Evolutionary conservation across 1,139 yeast genomes (phyloP), one percentile per base, ranked within the genome.

Genomic region (Meyerozyma smithsonii): DNA sequence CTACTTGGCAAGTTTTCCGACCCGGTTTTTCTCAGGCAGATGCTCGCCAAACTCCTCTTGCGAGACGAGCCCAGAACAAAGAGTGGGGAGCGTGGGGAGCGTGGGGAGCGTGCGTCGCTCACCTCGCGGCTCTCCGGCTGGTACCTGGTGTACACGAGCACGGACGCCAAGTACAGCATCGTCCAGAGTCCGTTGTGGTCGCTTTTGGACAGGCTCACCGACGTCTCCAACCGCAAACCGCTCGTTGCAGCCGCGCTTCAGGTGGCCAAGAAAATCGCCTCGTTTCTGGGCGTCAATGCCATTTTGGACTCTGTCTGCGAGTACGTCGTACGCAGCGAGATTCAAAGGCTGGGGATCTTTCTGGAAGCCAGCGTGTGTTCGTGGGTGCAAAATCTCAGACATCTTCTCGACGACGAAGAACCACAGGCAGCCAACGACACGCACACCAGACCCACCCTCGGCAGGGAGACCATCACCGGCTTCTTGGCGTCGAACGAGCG

Each of bases 161-260:
- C 32, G 20, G 15, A 24, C 10, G 36, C 37, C 21, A 23, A 25
- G 18, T 18, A 12, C 5, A 37, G 38, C 28, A 41, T 52, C 10
- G 40, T 52, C 19, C 39, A 46, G 24, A 48, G 54, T 11, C 51
- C 63, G 1, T 30, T 65, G 5, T 55, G 66, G 40, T 38, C 44
- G n/a, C 49, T 69, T 17, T 1, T 61, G 5, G 50, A 65, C 42
- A 61, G 65, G 1, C 21, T 67, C 15, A 53, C 61, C 3, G 55
- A 56, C 20, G 48, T 67, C 23, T 52, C 62, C n/a, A 17, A 37
- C 11, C 46, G 66, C 28, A 62, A 57, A 39, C 72, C 72, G 3
- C 39, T 65, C 7, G 36, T 64, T 2, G 43, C 50, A 10, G 46
- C 54, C n/a, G 23, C 55, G 2, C 20, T 58, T 4, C 18, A 25